phyloP scores from a whole-genome alignment of 2,329 filamentous ascomycete species.

The Colletotrichum tropicale region DNA sequence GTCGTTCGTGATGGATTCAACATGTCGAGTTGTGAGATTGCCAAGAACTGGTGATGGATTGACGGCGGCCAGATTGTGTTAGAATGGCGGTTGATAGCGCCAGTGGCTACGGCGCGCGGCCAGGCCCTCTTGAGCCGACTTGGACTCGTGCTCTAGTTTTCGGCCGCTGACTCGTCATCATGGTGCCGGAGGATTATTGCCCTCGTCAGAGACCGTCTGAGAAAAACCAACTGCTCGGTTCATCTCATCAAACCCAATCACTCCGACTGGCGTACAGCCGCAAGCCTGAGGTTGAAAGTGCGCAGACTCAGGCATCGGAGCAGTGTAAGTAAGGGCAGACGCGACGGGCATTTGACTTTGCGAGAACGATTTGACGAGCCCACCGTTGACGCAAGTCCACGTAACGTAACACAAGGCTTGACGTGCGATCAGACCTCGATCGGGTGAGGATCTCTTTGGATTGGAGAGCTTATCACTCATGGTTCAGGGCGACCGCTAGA shows the following conservation, averaged over 20 bases:
- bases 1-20: not conserved
- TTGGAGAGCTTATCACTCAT: not conserved
- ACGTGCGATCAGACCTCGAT: conserved; percentile 5
- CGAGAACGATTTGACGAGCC: conserved; percentile 12
- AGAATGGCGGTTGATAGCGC: not conserved
- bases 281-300: not conserved
- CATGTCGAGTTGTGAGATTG: not conserved
- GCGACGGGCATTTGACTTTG: conserved; percentile 2
- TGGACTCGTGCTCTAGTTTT: not conserved
- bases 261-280: not conserved
- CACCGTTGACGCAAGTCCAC: conserved; percentile 8
- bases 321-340: not conserved
- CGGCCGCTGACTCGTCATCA: conserved; percentile 8
- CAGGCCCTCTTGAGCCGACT: not conserved
- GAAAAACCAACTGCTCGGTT: not conserved
- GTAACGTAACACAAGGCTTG: conserved; percentile 3
- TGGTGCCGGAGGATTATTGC: not conserved
- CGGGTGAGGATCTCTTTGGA: not conserved
- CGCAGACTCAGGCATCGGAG: not conserved
- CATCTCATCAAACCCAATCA: conserved; percentile 17
- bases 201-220: not conserved
- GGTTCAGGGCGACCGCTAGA: conserved; percentile 2
- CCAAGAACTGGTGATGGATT: not conserved
- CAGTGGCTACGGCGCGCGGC: not conserved
- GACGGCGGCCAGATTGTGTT: not conserved